phyloP scores from a whole-genome alignment of 116 monocot genomes.

The Thalassia testudinum region DNA sequence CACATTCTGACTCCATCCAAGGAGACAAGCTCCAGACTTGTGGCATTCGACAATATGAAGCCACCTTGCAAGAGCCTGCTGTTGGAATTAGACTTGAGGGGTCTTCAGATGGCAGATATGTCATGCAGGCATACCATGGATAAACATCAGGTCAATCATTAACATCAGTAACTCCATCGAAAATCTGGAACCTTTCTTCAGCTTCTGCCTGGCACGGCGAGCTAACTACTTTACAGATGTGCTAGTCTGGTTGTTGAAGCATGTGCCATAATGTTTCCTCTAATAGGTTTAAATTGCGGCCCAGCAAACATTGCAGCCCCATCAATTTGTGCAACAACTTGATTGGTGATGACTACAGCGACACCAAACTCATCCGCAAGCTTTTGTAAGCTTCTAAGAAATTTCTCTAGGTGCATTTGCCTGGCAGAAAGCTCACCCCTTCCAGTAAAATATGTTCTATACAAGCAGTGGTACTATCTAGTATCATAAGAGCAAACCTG shows the following conservation, averaged over 20 bases:
- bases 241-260: conserved; percentile 91
- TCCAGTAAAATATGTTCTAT: conserved; percentile 97
- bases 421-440: conserved; percentile 95
- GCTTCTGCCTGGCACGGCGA: conserved; percentile 98
- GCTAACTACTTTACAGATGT: conserved; percentile 90
- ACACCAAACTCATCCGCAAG: conserved; percentile 98
- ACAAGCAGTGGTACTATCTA: conserved; percentile 97
- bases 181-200: conserved; percentile 91
- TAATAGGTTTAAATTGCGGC: conserved; percentile 87
- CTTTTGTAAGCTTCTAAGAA: conserved; percentile 92
- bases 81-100: too few species aligned
- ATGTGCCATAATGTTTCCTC: conserved; percentile 99
- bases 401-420: conserved; percentile 97
- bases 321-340: conserved; percentile 99
- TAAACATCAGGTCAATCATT: conserved; percentile 50
- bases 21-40: too few species aligned
- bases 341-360: conserved; percentile 93
- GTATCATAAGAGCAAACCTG: conserved; percentile 98
- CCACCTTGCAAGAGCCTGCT: too few species aligned
- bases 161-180: conserved; percentile 73
- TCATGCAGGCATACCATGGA: not conserved
- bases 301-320: conserved; percentile 88
- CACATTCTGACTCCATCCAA: too few species aligned
- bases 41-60: too few species aligned
- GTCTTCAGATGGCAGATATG: too few species aligned